Evolutionary conservation across 805 yeast genomes (phyloP).

Genomic region (Ogataea methylovora): DNA sequence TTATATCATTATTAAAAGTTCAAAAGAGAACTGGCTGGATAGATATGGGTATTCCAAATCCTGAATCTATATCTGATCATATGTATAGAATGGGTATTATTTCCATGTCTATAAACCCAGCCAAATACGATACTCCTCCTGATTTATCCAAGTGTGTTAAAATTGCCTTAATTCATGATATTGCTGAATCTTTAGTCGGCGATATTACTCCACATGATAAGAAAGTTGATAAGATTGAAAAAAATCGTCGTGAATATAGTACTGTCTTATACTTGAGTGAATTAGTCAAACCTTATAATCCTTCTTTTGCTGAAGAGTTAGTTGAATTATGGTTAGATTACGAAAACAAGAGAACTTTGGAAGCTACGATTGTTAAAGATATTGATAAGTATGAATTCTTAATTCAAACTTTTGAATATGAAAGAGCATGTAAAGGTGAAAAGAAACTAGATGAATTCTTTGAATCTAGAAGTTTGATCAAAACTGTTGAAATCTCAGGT

Average conservation of each 20-base stretch:
- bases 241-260: slow-evolving; percentile 70
- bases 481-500: slow-evolving; percentile 60
- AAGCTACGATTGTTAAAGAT: slow-evolving; percentile 88
- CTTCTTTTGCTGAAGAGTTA: slow-evolving; percentile 54
- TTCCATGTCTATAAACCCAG: slow-evolving; percentile 54
- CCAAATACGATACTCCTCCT: slow-evolving; percentile 15
- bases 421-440: slow-evolving; percentile 49
- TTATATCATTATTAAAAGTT: slow-evolving; percentile 63
- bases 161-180: slow-evolving; percentile 87
- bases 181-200: slow-evolving; percentile 91
- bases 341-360: slow-evolving; percentile 73
- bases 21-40: slow-evolving; percentile 94
- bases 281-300: slow-evolving; percentile 59
- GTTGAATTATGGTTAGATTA: slow-evolving; percentile 78
- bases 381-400: slow-evolving; percentile 87
- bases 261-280: slow-evolving; percentile 62
- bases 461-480: slow-evolving; percentile 51
- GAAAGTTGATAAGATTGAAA: slow-evolving; percentile 62
- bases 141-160: slow-evolving; percentile 67
- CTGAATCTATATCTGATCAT: slow-evolving; percentile 84
- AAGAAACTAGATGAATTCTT: slow-evolving; percentile 66
- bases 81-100: slow-evolving; percentile 92
- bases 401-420: slow-evolving; percentile 79
- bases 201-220: slow-evolving; percentile 83
- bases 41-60: slow-evolving; percentile 48